These are phyloP conservation scores for Marasmius sp. DNA, from an alignment of 1,284 basidiomycete genomes.

Conservation along the genomic window DNA sequence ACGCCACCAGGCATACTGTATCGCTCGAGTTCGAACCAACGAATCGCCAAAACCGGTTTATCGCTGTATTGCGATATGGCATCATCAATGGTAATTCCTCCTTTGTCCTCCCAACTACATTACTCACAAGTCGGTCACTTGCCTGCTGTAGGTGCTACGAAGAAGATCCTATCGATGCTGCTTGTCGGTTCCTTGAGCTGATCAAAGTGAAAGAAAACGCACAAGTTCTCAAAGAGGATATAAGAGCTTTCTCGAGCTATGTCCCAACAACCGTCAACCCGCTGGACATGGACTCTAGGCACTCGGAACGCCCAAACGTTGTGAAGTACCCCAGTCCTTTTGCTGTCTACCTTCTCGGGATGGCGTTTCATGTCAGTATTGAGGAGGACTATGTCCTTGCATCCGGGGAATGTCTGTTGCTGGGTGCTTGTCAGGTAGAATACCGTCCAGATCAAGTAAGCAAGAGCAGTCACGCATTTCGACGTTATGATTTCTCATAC, in stretches of 20 bases:
- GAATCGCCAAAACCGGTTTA: background rate
- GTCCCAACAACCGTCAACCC: no score
- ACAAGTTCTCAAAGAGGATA: no score
- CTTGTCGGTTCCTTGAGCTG: background rate
- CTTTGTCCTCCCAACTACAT: background rate
- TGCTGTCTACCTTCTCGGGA: background rate
- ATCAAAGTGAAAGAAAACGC: background rate
- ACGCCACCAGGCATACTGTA: background rate
- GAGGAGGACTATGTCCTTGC: background rate
- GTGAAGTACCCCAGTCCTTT: background rate
- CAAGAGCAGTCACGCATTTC: background rate
- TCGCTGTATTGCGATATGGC: background rate
- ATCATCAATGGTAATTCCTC: background rate
- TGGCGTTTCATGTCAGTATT: background rate
- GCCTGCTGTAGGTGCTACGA: background rate
- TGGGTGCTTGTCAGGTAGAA: background rate
- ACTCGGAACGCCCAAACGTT: no score
- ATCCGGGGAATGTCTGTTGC: background rate
- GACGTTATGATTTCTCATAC: background rate
- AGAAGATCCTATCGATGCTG: background rate
- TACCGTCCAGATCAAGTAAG: background rate
- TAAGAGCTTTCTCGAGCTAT: no score
- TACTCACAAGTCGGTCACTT: background rate
- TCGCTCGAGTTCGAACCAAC: background rate
- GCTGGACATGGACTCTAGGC: no score